Conservation (phyloP, 805 yeast genomes). For the Zygosaccharomyces siamensis region DNA sequence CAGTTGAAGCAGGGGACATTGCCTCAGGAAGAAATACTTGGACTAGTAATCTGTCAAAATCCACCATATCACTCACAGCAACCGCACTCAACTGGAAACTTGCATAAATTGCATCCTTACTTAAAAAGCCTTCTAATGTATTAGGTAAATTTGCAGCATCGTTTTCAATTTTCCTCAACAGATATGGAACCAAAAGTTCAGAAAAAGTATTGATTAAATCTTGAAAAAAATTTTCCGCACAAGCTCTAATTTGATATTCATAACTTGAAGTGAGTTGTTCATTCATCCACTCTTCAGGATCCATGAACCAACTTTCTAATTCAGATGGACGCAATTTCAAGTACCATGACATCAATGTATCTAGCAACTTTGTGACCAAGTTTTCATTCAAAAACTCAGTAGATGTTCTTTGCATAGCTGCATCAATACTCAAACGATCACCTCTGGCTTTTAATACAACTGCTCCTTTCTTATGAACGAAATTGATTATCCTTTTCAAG, state of each 20-base stretch:
- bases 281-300: slow-evolving; percentile 90
- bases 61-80: slow-evolving; percentile 58
- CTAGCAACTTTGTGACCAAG: slow-evolving; percentile 54
- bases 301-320: slow-evolving; percentile 72
- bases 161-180: slow-evolving; percentile 53
- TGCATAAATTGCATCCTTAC: slow-evolving; percentile 74
- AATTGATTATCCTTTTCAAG: slow-evolving; percentile 58
- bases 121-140: slow-evolving; percentile 46
- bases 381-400: slow-evolving; percentile 54
- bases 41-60: slow-evolving; percentile 59
- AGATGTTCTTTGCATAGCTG: slow-evolving; percentile 50
- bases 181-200: slow-evolving; percentile 47
- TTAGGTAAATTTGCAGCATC: slow-evolving; percentile 35
- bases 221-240: slow-evolving; percentile 80
- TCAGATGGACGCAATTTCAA: slow-evolving; percentile 70
- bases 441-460: slow-evolving; percentile 57
- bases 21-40: slow-evolving; percentile 65
- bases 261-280: slow-evolving; percentile 73
- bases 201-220: slow-evolving; percentile 65
- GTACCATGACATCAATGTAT: slow-evolving; percentile 67
- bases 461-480: slow-evolving; percentile 63
- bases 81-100: slow-evolving; percentile 76
- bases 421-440: slow-evolving; percentile 58
- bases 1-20: slow-evolving; percentile 33
- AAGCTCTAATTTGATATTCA: slow-evolving; percentile 80